Conservation (phyloP, 176 grass and related monocot genomes). For the Cymbopogon citratus region DNA sequence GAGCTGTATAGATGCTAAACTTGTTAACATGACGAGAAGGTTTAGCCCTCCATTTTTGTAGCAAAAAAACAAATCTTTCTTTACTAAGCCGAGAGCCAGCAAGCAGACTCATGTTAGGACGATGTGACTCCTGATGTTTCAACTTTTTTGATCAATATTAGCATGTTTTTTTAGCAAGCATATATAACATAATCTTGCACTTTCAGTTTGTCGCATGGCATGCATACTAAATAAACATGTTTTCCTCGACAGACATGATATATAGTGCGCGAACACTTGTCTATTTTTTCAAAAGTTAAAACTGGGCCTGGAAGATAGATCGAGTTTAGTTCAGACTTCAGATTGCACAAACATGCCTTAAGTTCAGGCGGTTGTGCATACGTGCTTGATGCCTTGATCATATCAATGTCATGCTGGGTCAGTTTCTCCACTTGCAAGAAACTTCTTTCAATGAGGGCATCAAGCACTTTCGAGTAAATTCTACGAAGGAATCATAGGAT, state of each 20-base stretch:
- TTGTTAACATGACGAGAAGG: too few species aligned
- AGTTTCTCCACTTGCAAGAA: not conserved
- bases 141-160: not conserved
- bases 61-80: too few species aligned
- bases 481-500: not conserved
- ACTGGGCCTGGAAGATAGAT: not conserved
- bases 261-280: not conserved
- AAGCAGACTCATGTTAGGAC: not conserved
- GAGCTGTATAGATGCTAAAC: too few species aligned
- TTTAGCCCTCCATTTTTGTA: too few species aligned
- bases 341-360: not conserved
- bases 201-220: not conserved
- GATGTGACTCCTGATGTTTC: not conserved
- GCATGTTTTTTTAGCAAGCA: not conserved
- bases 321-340: not conserved
- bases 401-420: not conserved
- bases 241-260: not conserved
- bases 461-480: conserved; percentile 12
- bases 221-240: not conserved
- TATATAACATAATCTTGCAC: not conserved
- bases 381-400: not conserved
- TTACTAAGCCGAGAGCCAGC: too few species aligned
- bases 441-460: not conserved
- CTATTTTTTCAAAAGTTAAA: not conserved
- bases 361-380: not conserved